Percentiles rank a stretch among this genome's conserved stretches.
Evolutionary conservation across 805 yeast genomes (phyloP).

Genomic region (Barnettozyma populi): DNA sequence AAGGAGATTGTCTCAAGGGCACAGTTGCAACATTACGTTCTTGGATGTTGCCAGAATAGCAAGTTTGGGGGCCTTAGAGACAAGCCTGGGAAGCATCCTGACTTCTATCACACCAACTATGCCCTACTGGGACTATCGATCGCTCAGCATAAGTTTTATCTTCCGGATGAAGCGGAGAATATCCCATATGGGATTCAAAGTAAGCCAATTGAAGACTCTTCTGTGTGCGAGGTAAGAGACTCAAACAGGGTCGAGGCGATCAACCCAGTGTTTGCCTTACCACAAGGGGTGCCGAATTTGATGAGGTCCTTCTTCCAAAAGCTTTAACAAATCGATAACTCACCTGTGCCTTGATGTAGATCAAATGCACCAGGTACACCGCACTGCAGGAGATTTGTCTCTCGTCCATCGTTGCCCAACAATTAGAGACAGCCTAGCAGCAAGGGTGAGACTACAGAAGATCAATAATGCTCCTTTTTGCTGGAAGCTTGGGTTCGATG

Average conservation of each 20-base stretch:
- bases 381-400: neutral
- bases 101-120: slow-evolving; percentile 89
- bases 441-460: neutral
- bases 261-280: slow-evolving; percentile 59
- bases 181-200: slow-evolving; percentile 6
- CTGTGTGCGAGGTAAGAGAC: slow-evolving; percentile 17
- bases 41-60: slow-evolving; percentile 66
- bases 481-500: neutral
- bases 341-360: neutral
- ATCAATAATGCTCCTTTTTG: neutral
- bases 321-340: neutral
- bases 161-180: slow-evolving; percentile 1
- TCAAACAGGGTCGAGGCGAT: slow-evolving; percentile 27
- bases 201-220: slow-evolving; percentile 1
- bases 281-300: slow-evolving; percentile 35
- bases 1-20: slow-evolving; percentile 44
- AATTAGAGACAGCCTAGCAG: neutral
- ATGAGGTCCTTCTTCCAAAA: slow-evolving; percentile 16
- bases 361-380: no score
- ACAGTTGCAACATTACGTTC: slow-evolving; percentile 57
- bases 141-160: slow-evolving; percentile 16
- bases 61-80: slow-evolving; percentile 74
- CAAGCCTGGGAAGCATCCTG: slow-evolving; percentile 78
- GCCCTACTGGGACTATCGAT: slow-evolving; percentile 62
- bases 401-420: neutral